Base-by-base conservation (phyloP, 1,284 basidiomycete species). In the Bjerkandera adusta region DNA sequence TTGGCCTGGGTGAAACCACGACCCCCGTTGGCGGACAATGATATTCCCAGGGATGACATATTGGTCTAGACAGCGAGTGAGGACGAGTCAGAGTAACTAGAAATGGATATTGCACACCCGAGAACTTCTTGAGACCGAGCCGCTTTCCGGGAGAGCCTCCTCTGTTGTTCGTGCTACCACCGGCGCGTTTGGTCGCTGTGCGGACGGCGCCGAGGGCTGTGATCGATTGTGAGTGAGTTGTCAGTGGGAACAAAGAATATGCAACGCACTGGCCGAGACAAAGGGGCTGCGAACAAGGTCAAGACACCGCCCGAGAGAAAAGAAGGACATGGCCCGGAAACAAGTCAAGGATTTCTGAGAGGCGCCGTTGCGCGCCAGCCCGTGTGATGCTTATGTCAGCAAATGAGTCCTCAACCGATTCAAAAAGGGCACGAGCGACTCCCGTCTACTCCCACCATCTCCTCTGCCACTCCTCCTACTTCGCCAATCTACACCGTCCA, bases 161-260 rank as follows among this genome's bases (percentile, higher is more conserved):
- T 57, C 93, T 86, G 65, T 97, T 97, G 65, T 86, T 83, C 4
- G 93, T 87, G 21, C 87, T 90, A 44, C 38, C 38, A 61, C 94
- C 94, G 45, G 92, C 93, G 44, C 91, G 84, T 69, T 97, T 97
- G 45, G 95, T 97, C 36, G 94, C 92, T 18, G 89, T 95, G 66
- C 94, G 84, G 46, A 95, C 74, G 48, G 93, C 81, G 27, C 85
- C 83, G 63, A 72, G 45, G 30, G 62, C 66, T 68, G 47, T 52
- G 43, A 16, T 24, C 44, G 47, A 48, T 46, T 54, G 46, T 43
- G 30, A 36, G 45, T 43, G 29, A 32, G 5, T 35, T 54, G 39
- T 47, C 43, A 43, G 27, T 24, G 46, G 36, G 25, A 50, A 46
- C 26, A 38, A 55, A 50, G 29, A 21, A 40, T 39, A 20, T 36